Conservation (phyloP, 2,329 filamentous ascomycete genomes). For the Helotiales sp. region DNA sequence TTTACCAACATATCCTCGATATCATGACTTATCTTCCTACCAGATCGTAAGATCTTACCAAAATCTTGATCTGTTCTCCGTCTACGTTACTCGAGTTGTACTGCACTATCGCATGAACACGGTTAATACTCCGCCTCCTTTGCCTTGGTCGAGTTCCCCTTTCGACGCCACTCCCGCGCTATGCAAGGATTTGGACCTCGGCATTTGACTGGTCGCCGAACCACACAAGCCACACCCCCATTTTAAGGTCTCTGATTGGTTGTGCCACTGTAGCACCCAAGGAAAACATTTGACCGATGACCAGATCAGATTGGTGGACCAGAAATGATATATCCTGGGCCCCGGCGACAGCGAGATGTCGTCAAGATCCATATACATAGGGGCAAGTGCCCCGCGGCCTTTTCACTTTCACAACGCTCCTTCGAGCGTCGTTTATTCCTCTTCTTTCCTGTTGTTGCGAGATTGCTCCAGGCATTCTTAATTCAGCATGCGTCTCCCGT, state of each 20-base stretch:
- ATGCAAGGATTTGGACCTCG: not conserved
- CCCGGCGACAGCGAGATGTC: not conserved
- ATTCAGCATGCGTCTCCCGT: constrained; percentile 11
- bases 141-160: not conserved
- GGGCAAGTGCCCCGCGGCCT: not conserved
- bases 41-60: not conserved
- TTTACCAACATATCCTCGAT: no score
- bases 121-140: not conserved
- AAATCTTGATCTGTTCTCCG: not conserved
- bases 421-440: not conserved
- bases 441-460: not conserved
- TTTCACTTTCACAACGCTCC: no score
- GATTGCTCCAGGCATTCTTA: not conserved
- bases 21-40: no score
- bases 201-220: not conserved
- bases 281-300: not conserved
- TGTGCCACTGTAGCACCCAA: not conserved
- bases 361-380: not conserved
- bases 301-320: not conserved
- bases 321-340: not conserved
- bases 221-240: not conserved
- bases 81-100: no score
- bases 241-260: not conserved
- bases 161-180: not conserved
- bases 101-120: not conserved